Evolutionary conservation across 257 asterid species (phyloP), one percentile per base, ranked within the genome.

Genomic region (Eustoma russellianum): DNA sequence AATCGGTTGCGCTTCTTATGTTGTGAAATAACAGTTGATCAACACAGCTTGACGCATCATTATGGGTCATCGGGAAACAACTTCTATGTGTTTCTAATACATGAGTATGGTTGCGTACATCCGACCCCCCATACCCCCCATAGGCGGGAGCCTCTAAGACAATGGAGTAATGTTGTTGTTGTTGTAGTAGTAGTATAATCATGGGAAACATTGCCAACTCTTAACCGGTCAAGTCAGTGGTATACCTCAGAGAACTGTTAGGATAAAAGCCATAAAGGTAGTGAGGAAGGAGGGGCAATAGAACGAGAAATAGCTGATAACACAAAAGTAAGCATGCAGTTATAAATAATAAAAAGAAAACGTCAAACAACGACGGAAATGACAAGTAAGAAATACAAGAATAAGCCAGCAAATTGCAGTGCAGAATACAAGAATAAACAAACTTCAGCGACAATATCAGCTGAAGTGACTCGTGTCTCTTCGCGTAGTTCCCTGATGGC

Each of bases 391-490:
- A 17, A 40, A 7, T 24, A 24, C 30, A 44, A 15, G 8, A 19
- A 53, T 9, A 74, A 17, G 33, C 59, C 45, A 59, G 33, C 44
- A 24, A 46, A 28, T 2, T 41, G 54, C 46, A 61, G 52, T 43
- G 50, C 49, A 30, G 45, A 50, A 51, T 6, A 6, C 13, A 4
- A 17, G 52, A 28, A 45, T 53, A 52, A 14, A 34, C 55, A 56
- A 69, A 86, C 98, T 95, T 86, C 95, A 8, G 93, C 89, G 46
- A 83, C 35, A 60, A 86, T 71, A 56, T 82, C 87, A 45, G 98
- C 96, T 52, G 95, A 79, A 44, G 82, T 82, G 65, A 90, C 89
- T 57, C 98, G 96, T 9, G 98, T 86, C 78, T 90, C 98, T 76
- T 90, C 98, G 72, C 89, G 73, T 67, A 86, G 55, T 70, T 90